These are phyloP conservation scores for Microbotryum violaceum DNA, from an alignment of 1,284 basidiomycete genomes.

Conservation along the genomic window DNA sequence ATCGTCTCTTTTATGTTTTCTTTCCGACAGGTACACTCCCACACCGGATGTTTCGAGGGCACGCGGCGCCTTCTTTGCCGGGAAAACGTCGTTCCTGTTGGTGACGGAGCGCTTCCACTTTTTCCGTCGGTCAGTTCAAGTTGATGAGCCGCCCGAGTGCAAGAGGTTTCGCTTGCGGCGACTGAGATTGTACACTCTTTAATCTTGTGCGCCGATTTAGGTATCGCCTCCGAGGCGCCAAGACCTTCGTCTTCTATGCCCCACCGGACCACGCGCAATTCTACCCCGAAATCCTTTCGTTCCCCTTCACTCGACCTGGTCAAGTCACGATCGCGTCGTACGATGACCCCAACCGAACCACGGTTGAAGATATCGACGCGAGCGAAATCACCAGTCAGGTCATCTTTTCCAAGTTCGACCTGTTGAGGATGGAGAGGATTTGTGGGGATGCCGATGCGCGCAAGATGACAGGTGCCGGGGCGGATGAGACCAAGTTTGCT, in stretches of 20 bases:
- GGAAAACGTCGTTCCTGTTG: slow-evolving; percentile 76
- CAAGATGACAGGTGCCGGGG: slow-evolving; percentile 19
- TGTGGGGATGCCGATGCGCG: slow-evolving; percentile 22
- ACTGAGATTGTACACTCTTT: slow-evolving; percentile 1
- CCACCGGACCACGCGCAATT: slow-evolving; percentile 84
- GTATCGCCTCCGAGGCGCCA: slow-evolving; percentile 83
- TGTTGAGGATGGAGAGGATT: slow-evolving; percentile 53
- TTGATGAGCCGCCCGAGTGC: not conserved
- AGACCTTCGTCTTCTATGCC: slow-evolving; percentile 86
- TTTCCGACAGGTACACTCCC: slow-evolving; percentile 64
- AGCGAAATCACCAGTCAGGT: slow-evolving; percentile 69
- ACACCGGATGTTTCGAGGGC: slow-evolving; percentile 90
- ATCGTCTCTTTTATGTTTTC: not conserved
- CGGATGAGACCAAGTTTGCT: slow-evolving; percentile 22
- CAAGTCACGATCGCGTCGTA: slow-evolving; percentile 39
- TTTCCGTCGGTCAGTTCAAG: slow-evolving; percentile 63
- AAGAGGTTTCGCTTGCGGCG: slow-evolving; percentile 9
- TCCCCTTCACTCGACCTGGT: slow-evolving; percentile 58
- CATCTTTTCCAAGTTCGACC: slow-evolving; percentile 80
- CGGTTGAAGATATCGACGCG: slow-evolving; percentile 47
- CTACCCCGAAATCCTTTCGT: slow-evolving; percentile 78
- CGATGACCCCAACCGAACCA: slow-evolving; percentile 23
- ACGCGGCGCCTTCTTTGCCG: slow-evolving; percentile 83
- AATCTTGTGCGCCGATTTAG: slow-evolving; percentile 43
- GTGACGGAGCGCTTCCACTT: slow-evolving; percentile 97